phyloP scores from a whole-genome alignment of 345 rosid species.

The Acer negundo region DNA sequence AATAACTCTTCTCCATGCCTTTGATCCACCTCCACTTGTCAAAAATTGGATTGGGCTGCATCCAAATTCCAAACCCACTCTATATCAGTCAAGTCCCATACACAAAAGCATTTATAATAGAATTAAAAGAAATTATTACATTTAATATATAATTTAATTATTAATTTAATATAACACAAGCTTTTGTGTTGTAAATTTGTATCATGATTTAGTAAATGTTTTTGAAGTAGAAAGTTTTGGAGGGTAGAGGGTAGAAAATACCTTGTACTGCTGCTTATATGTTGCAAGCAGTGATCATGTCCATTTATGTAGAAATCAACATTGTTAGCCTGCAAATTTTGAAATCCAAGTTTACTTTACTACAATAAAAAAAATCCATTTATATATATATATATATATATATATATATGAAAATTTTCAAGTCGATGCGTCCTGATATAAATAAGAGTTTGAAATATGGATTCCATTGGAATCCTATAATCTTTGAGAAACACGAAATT shows the following conservation, averaged over 20 bases:
- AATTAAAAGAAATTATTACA: no score
- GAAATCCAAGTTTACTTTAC: neutral
- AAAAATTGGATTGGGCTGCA: slow-evolving; percentile 39
- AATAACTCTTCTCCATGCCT: slow-evolving; percentile 47
- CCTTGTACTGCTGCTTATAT: slow-evolving; percentile 43
- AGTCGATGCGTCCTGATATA: no score
- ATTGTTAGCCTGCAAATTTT: slow-evolving; percentile 37
- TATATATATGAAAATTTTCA: no score
- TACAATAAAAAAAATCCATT: neutral
- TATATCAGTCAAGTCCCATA: neutral
- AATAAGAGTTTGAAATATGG: no score
- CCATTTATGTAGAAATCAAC: slow-evolving; percentile 62
- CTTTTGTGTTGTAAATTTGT: neutral
- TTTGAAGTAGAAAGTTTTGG: neutral
- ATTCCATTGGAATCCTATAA: no score
- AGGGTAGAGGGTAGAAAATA: neutral
- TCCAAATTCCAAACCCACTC: neutral
- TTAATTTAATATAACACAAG: no score
- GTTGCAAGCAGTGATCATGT: slow-evolving; percentile 68
- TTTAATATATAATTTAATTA: no score
- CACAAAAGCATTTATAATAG: neutral
- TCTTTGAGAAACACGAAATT: no score
- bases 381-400: no score
- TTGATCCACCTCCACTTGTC: slow-evolving; percentile 51
- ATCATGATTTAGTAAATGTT: neutral